Evolutionary conservation across 768 basidiomycete genomes (phyloP), one percentile per base, ranked within the genome.

Genomic region (Omphalotus guepiniiformis): DNA sequence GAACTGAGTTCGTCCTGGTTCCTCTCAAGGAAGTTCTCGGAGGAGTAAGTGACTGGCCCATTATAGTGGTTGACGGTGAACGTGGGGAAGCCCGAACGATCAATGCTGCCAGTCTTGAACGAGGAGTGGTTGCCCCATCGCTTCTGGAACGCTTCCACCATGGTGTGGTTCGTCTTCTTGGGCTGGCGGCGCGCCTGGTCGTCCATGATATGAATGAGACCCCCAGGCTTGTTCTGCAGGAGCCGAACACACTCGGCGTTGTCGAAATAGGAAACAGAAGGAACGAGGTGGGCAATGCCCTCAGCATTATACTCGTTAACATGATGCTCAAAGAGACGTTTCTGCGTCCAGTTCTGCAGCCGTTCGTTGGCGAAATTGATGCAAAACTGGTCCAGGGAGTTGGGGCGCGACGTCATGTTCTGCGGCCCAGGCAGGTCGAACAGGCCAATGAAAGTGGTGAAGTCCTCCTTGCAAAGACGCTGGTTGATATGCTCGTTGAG

Each of bases 281-380:
- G 88, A 2, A 88, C 77, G 45, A 80, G 74, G 2, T 73, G 75
- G 1, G 82, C 69, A 53, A 98, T 82, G 19, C 86, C 90, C 61
- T 97, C 93, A 23, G 78, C 74, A 50, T 74, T 77, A 67, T 94
- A 94, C 64, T 98, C 93, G 47, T 79, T 80, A 15, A 85, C 79
- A 53, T 92, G 83, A 6, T 72, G 73, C 63, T 93, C 91, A 63
- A 93, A 94, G 2, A 94, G 69, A 8, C 76, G 74, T 46, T 82
- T 82, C 62, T 93, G 84, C 8, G 86, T 74, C 72, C 88, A 96
- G 54, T 82, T 73, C 42, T 94, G 92, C 15, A 97, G 64, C 1
- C 90, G 83, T 62, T 99, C 96, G 57, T 93, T 93, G 49, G 94
- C 93, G 56, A 92, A 94, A 68, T 98, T 99, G 73, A 97, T 77